Conservation (phyloP, 106 monocot species). For the Dioscorea dumetorum region DNA sequence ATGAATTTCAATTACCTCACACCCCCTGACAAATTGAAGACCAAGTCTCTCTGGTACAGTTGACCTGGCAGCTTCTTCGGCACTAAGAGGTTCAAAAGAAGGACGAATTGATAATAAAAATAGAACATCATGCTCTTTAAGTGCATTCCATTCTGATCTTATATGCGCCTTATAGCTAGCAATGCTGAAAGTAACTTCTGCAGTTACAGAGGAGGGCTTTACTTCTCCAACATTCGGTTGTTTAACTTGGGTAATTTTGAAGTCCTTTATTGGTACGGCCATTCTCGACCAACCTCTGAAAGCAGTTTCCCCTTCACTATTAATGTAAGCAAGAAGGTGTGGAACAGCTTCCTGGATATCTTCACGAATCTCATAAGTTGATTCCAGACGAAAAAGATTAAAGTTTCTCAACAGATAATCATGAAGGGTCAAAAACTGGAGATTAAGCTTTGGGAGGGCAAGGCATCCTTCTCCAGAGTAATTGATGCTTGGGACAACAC, state of each 20-base stretch:
- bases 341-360: constrained; percentile 99
- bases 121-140: constrained; percentile 98
- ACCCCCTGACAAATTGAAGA: constrained; percentile 94
- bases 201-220: constrained; percentile 88
- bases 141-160: constrained; percentile 89
- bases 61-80: constrained; percentile 84
- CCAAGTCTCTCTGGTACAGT: constrained; percentile 86
- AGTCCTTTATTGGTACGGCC: constrained; percentile 91
- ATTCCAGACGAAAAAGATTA: constrained; percentile 97
- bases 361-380: constrained; percentile 98
- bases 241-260: constrained; percentile 78
- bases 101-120: constrained; percentile 94
- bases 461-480: constrained; percentile 98
- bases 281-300: constrained; percentile 99
- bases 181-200: constrained; percentile 83
- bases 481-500: constrained; percentile 95
- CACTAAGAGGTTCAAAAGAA: constrained; percentile 94
- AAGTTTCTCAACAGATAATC: constrained; percentile 95
- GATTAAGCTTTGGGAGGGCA: constrained; percentile 96
- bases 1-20: constrained; percentile 87
- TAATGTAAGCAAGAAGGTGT: constrained; percentile 88
- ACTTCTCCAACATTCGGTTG: constrained; percentile 98
- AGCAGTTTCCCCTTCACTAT: constrained; percentile 91
- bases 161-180: constrained; percentile 86
- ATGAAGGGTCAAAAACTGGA: constrained; percentile 96